Evolutionary conservation across 176 grass and related monocot species (phyloP), one percentile per base, ranked within the genome.

Genomic region (Pontederia paniculata): DNA sequence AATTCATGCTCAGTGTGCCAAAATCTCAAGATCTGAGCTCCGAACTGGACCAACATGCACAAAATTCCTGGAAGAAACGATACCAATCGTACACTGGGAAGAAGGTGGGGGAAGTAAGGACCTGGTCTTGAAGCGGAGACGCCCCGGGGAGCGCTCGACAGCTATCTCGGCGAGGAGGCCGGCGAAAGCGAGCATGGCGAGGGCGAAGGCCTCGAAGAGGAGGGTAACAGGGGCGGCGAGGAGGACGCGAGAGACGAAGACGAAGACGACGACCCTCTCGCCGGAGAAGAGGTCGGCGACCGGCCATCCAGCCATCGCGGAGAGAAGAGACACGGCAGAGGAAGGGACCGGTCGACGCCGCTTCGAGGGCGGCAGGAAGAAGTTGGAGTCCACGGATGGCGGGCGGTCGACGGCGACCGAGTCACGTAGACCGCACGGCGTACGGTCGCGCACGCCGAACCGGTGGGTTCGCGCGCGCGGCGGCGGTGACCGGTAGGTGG

Each of bases 181-280:
- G 14, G 71, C 74, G 1, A 68, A 70, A 18, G 72, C 69, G 22
- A 90, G 80, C 57, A 77, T 9, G 57, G 46, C 62, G 48, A 97
- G 74, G 13, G 67, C 60, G 46, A 60, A 21, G 18, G 67, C 59
- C 57, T 84, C 77, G 23, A 59, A 56, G 21, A 70, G 59, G 46
- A 97, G 82, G 54, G 50, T 14, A 37, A 68, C 51, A 22, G 91
- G 91, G n/a, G 67, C 83, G 23, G 69, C 72, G 44, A 81, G 68
- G 22, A 80, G 76, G 12, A 97, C 91, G 53, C 77, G 80, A 12
- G 78, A 82, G 47, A 80, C 77, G 77, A 97, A 97, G 47, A 97
- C 71, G 68, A 89, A 69, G 20, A 97, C 83, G 57, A 97, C 82
- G 44, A 73, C 68, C 9, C 86, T 73, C 86, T 97, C 91, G 42